Percentiles rank a stretch among this genome's conserved stretches.
Evolutionary conservation across 2,329 filamentous ascomycete genomes (phyloP).

Genomic region (Pseudocercospora musae): DNA sequence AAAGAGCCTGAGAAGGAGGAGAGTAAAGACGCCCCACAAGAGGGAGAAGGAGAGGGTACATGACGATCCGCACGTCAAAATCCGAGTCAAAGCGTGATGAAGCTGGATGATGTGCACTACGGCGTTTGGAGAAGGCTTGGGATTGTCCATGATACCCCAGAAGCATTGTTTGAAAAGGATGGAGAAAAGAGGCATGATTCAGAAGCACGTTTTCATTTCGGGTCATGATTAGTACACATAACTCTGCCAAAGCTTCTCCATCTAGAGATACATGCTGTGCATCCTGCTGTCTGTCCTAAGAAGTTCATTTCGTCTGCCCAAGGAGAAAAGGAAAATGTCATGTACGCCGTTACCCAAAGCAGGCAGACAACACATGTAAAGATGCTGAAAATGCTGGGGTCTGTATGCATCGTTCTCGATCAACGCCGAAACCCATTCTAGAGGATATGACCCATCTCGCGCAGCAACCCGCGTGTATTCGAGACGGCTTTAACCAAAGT

Average conservation of each 20-base stretch:
- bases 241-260: background rate
- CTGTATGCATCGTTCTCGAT: constrained; percentile 7
- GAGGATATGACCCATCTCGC: constrained; percentile 13
- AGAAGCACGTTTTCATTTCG: constrained; percentile 4
- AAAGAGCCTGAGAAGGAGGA: constrained; percentile 53
- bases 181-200: background rate
- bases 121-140: background rate
- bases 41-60: constrained; percentile 22
- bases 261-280: constrained; percentile 6
- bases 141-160: background rate
- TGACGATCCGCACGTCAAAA: background rate
- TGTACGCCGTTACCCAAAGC: constrained; percentile 7
- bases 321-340: constrained; percentile 6
- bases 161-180: background rate
- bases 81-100: background rate
- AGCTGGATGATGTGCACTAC: background rate
- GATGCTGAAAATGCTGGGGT: constrained; percentile 1
- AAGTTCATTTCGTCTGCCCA: constrained; percentile 7
- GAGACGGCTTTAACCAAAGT: constrained; percentile 11
- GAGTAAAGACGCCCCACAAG: constrained; percentile 28
- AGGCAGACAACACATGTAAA: background rate
- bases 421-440: constrained; percentile 6
- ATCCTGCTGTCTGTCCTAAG: background rate
- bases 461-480: constrained; percentile 6
- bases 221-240: constrained; percentile 10